These are phyloP conservation scores for Erodium maritimum DNA, from an alignment of 345 rosid species.

Conservation along the genomic window DNA sequence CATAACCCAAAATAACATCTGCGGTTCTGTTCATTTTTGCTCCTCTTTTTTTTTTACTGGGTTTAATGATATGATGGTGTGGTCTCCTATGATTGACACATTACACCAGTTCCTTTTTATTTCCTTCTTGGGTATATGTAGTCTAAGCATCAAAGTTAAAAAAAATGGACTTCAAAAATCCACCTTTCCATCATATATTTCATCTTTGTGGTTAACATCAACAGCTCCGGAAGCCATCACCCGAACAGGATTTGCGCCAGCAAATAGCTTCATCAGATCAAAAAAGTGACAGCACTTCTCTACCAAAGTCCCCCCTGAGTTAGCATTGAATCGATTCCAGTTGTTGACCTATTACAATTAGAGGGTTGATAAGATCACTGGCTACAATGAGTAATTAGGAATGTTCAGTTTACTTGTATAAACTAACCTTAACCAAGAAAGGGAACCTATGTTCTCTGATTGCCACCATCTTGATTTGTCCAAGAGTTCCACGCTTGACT, in stretches of 20 bases:
- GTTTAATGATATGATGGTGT: background rate
- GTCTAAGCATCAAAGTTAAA: background rate
- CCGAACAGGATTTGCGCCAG: constrained; percentile 68
- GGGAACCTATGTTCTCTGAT: constrained; percentile 90
- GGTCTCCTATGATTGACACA: background rate
- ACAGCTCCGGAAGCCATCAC: constrained; percentile 95
- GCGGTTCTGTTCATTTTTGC: background rate
- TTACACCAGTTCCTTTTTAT: constrained; percentile 1
- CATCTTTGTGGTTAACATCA: constrained; percentile 87
- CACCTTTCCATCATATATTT: constrained; percentile 82
- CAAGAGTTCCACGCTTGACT: constrained; percentile 58
- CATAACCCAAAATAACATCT: background rate
- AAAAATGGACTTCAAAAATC: constrained; percentile 1
- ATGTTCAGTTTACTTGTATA: constrained; percentile 8
- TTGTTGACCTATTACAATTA: constrained; percentile 49
- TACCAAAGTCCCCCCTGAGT: constrained; percentile 86
- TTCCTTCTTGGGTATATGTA: background rate
- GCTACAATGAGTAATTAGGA: constrained; percentile 3
- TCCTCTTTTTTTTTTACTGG: background rate
- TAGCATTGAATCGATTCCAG: constrained; percentile 89
- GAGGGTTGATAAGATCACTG: constrained; percentile 6
- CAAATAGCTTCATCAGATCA: constrained; percentile 86
- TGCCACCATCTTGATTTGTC: constrained; percentile 78
- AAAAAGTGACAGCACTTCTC: constrained; percentile 99
- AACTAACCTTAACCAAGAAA: constrained; percentile 73